Evolutionary conservation across 2,329 filamentous ascomycete genomes (phyloP).

Genomic region (Penicillium brevicompactum): DNA sequence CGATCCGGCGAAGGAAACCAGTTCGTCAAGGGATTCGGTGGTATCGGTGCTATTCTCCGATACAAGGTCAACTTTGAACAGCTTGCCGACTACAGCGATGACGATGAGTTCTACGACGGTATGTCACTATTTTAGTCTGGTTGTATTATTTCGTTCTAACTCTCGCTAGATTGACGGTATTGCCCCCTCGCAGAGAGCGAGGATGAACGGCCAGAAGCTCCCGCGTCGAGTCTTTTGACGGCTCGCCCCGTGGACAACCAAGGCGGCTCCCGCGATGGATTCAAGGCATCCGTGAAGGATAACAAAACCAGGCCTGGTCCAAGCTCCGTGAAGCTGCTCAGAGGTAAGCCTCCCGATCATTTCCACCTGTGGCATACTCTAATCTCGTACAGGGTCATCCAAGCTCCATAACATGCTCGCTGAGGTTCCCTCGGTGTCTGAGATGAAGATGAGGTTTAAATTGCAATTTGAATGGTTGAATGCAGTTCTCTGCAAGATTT

Average conservation of each 20-base stretch:
- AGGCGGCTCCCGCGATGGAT: constrained; percentile 37
- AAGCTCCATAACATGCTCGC: constrained; percentile 44
- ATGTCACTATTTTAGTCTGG: constrained; percentile 13
- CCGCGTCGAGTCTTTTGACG: constrained; percentile 56
- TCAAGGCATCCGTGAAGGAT: constrained; percentile 35
- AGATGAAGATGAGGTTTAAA: constrained; percentile 31
- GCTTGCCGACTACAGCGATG: constrained; percentile 85
- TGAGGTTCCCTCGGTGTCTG: constrained; percentile 27
- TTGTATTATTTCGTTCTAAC: constrained; percentile 11
- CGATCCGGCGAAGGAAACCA: constrained; percentile 98
- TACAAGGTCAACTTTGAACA: constrained; percentile 99
- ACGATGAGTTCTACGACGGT: constrained; percentile 89
- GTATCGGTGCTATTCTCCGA: constrained; percentile 92
- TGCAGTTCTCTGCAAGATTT: constrained; percentile 25
- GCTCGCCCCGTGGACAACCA: constrained; percentile 49
- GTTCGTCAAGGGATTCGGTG: constrained; percentile 99
- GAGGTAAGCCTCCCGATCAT: constrained; percentile 32
- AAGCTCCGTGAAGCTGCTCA: constrained; percentile 41
- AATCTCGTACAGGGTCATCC: constrained; percentile 42
- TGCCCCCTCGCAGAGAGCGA: constrained; percentile 84
- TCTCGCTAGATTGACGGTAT: constrained; percentile 76
- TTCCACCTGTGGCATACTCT: not conserved
- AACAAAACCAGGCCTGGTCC: constrained; percentile 32
- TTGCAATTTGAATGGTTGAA: constrained; percentile 34
- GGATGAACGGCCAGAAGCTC: constrained; percentile 71